Evolutionary conservation across 352 stramenopile genomes (phyloP).

Genomic region (Pythium vanterpoolii): DNA sequence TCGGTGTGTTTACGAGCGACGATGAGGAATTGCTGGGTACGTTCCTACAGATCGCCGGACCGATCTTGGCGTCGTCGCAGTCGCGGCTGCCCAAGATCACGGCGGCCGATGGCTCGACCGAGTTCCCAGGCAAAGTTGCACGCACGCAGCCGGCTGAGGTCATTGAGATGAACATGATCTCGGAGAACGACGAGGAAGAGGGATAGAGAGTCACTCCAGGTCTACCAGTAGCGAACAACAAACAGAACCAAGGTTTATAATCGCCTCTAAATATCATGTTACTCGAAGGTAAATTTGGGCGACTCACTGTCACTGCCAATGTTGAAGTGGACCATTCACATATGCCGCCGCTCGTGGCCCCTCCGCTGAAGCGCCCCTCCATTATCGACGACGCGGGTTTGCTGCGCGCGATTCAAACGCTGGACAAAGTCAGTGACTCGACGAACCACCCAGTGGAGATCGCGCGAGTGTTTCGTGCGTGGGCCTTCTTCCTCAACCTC

Average conservation of each 20-base stretch:
- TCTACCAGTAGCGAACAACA: too few species aligned
- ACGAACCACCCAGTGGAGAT: neutral
- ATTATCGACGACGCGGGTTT: slow-evolving; percentile 28
- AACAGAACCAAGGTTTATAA: too few species aligned
- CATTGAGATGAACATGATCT: slow-evolving; percentile 82
- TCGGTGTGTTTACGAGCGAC: slow-evolving; percentile 74
- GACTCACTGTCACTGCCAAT: neutral
- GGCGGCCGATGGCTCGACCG: slow-evolving; percentile 42
- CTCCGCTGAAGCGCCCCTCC: neutral
- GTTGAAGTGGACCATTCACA: neutral
- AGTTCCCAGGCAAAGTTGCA: slow-evolving; percentile 57
- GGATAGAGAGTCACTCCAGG: slow-evolving; percentile 20
- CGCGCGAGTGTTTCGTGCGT: slow-evolving; percentile 3
- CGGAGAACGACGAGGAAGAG: slow-evolving; percentile 75
- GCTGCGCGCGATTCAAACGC: slow-evolving; percentile 36
- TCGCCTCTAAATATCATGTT: too few species aligned
- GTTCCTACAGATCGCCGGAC: slow-evolving; percentile 87
- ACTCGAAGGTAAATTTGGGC: neutral
- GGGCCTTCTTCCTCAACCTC: slow-evolving; percentile 19
- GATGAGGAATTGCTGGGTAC: slow-evolving; percentile 85
- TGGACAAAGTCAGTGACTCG: slow-evolving; percentile 23
- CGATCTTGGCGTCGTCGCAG: slow-evolving; percentile 85
- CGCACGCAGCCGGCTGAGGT: slow-evolving; percentile 36
- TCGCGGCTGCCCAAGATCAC: slow-evolving; percentile 61
- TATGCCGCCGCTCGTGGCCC: neutral